Evolutionary conservation across 2,329 filamentous ascomycete genomes (phyloP), one percentile per base, ranked within the genome.

Genomic region (Drechslerella coelobrocha): DNA sequence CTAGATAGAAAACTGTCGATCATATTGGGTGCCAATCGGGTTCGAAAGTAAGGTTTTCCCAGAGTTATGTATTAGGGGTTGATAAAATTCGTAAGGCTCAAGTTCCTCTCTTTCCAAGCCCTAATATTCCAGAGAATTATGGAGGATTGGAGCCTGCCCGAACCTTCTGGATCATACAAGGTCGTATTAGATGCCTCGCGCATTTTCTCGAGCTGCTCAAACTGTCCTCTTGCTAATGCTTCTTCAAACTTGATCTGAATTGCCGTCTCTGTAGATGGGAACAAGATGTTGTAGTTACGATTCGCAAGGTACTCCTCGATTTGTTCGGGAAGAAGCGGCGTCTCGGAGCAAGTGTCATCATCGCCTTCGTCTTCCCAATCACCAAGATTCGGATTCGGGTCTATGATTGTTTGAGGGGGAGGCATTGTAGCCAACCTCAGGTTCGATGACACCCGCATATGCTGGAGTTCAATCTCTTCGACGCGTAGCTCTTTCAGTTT

Each of bases 271-370:
- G 10, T 17, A 6, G 23, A 45, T 26, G 63, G 26, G 19, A 68
- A 68, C 7, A 68, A 37, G 10, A 68, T 56, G 7, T 55, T 57
- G 24, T 54, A 68, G 43, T 68, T 68, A 19, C 55, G 50, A 43
- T 61, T 61, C 5, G 63, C 24, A 14, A 61, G 39, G 23, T 51
- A 68, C 1, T 29, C 31, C 9, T 50, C 41, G n/a, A 29, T 34
- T 8, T 59, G 17, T 8, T 47, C 27, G 6, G 26, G 31, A 17
- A 55, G 48, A 34, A 60, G 19, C 8, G 48, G n/a, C 12, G 23
- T 10, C 21, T 50, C 31, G 3, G n/a, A 26, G 1, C 10, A 5
- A n/a, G 8, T 6, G 29, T 41, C 39, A 23, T 55, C 9, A 17
- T 8, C 7, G 9, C 41, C 23, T 27, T 39, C 34, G 1, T 45